Evolutionary conservation across 2,329 filamentous ascomycete species (phyloP), one percentile per base, ranked within the genome.

Genomic region (Coniosporium tulheliwenetii): DNA sequence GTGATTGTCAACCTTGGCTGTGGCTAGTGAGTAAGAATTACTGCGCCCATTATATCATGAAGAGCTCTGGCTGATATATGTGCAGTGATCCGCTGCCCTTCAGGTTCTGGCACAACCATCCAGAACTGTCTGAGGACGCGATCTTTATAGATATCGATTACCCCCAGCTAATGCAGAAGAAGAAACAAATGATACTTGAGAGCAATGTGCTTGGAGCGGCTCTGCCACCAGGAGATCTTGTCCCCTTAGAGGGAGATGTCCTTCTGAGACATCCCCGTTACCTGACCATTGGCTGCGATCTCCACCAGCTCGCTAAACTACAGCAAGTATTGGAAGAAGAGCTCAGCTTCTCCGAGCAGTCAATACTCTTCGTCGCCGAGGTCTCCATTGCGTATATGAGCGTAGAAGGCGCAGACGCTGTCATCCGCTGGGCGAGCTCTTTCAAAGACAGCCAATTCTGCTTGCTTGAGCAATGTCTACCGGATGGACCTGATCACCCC

Each of bases 351-450:
- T 55, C 69, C 1, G 63, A 73, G 7, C 76, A 73, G 43, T 67
- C 71, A 2, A 71, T 94, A 2, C 64, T 95, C 16, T 93, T 91
- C 51, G 72, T 86, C 19, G 86, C 86, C 1, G 89, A 96, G 60
- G 86, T 94, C 10, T 93, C 86, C 3, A 75, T 93, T 34, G 91
- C 85, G 1, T 93, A 93, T 52, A 93, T 94, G 84, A 77, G 85
- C 42, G 74, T 76, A 2, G 58, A 71, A 15, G 77, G 76, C 34
- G 78, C 85, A 5, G 79, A 94, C 62, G 67, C 71, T 12, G 66
- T 95, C 8, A 78, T 95, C 29, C 56, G 68, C 39, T 95, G 85
- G 85, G 79, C 82, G n/a, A 75, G 76, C 41, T 73, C 64, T 9
- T 65, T 93, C 39, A 71, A 75, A 10, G 66, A 81, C 58, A 75